Evolutionary conservation across 2,329 filamentous ascomycete species (phyloP).

Genomic region (Nigrospora sphaerica): DNA sequence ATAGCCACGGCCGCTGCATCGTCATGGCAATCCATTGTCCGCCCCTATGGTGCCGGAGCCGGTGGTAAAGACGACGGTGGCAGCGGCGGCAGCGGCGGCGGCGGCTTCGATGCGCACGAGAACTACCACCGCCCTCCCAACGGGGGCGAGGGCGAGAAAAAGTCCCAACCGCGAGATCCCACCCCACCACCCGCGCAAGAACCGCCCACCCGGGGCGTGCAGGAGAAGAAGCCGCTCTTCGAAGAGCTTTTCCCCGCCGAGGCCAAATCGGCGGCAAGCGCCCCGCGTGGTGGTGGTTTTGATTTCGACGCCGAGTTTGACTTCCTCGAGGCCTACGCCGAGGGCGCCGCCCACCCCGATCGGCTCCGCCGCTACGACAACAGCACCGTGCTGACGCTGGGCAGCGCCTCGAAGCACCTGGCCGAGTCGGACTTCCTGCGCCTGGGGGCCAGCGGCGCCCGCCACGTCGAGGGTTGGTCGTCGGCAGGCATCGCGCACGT

Average conservation of each 20-base stretch:
- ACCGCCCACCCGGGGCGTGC: too few species aligned
- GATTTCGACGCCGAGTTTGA: not conserved
- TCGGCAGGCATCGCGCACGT: conserved; percentile 55
- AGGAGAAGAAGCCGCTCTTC: conserved; percentile 23
- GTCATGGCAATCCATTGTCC: conserved; percentile 5
- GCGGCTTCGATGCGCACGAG: not conserved
- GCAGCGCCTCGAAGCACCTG: conserved; percentile 51
- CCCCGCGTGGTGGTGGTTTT: conserved; percentile 4
- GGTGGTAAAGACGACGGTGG: not conserved
- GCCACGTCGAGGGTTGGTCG: conserved; percentile 62
- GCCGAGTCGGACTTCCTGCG: conserved; percentile 65
- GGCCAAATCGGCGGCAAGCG: conserved; percentile 14
- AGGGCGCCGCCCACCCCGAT: not conserved
- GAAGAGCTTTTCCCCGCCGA: conserved; percentile 50
- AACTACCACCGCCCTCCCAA: not conserved
- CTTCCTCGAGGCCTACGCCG: not conserved
- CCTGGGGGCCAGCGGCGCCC: conserved; percentile 46
- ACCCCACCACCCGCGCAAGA: not conserved
- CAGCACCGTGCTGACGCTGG: conserved; percentile 45
- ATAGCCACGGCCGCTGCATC: conserved; percentile 15
- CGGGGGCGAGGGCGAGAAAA: not conserved
- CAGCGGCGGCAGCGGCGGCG: conserved; percentile 10
- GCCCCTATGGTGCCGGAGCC: not conserved
- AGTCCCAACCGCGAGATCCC: conserved; percentile 2
- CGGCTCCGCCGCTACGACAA: conserved; percentile 8